Evolutionary conservation across 805 yeast genomes (phyloP).

Genomic region (Myxozyma geophila): DNA sequence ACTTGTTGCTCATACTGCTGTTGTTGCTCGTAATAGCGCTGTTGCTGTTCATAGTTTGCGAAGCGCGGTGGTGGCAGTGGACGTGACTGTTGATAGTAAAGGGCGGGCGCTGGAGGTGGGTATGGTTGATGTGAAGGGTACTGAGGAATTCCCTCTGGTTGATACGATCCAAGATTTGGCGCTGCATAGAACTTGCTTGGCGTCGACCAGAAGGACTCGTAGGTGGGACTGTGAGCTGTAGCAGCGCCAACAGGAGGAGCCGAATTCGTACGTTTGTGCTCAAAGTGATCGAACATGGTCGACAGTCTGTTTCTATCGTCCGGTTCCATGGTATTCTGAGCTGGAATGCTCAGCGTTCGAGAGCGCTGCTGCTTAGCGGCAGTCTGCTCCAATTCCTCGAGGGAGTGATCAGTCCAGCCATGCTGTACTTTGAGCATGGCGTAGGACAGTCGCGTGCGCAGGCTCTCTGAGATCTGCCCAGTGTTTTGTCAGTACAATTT

Average conservation of each 20-base stretch:
- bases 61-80: conserved; percentile 10
- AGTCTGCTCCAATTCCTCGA: conserved; percentile 35
- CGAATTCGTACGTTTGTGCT: conserved; percentile 13
- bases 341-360: conserved; percentile 2
- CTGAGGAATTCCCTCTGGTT: background rate
- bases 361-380: conserved; percentile 1
- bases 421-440: conserved; percentile 43
- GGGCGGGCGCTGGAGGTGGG: background rate
- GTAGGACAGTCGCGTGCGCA: conserved; percentile 40
- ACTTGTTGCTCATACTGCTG: background rate
- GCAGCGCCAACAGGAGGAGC: background rate
- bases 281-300: background rate
- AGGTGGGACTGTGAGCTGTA: background rate
- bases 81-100: background rate
- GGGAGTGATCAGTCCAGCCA: conserved; percentile 38
- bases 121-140: background rate
- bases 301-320: background rate
- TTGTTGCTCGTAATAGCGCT: conserved; percentile 7
- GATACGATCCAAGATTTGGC: background rate
- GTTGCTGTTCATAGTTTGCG: conserved; percentile 5
- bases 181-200: too few relatives aligned
- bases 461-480: conserved; percentile 36
- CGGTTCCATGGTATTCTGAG: background rate
- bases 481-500: background rate
- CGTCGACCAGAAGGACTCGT: background rate